phyloP scores from a whole-genome alignment of 2,329 filamentous ascomycete genomes.

The Penicillium sumatraense region DNA sequence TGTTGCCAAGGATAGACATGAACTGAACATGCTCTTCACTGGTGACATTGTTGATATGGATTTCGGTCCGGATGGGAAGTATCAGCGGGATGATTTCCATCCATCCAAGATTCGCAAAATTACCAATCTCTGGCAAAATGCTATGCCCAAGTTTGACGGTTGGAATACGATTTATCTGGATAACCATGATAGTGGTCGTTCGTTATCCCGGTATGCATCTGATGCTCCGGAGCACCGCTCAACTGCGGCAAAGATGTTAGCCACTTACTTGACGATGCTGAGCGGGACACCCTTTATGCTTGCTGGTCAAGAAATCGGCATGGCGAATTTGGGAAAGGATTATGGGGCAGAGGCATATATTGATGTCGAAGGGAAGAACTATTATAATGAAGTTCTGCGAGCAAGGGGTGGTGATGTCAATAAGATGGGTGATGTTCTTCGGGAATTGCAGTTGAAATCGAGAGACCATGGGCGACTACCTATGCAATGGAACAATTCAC shows the following conservation, averaged over 20 bases:
- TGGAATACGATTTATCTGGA: slow-evolving; percentile 67
- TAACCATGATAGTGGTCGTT: slow-evolving; percentile 57
- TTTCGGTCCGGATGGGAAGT: slow-evolving; percentile 46
- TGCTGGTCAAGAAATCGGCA: slow-evolving; percentile 21
- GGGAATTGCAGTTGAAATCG: slow-evolving; percentile 15
- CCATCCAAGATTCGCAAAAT: slow-evolving; percentile 18
- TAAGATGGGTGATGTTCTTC: slow-evolving; percentile 15
- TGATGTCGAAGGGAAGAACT: slow-evolving; percentile 17
- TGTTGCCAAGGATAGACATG: slow-evolving; percentile 45
- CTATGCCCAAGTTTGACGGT: slow-evolving; percentile 57
- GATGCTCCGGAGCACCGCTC: slow-evolving; percentile 51
- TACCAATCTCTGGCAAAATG: slow-evolving; percentile 35
- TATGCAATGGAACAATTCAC: slow-evolving; percentile 64
- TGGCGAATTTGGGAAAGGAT: slow-evolving; percentile 16
- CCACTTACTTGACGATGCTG: slow-evolving; percentile 57
- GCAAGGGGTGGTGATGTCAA: slow-evolving; percentile 3
- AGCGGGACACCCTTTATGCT: slow-evolving; percentile 19
- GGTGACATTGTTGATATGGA: slow-evolving; percentile 43
- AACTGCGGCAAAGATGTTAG: slow-evolving; percentile 59
- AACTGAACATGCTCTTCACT: slow-evolving; percentile 48
- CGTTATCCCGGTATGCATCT: slow-evolving; percentile 54
- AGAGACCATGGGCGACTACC: slow-evolving; percentile 70
- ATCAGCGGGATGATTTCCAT: slow-evolving; percentile 34
- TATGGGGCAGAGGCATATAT: slow-evolving; percentile 13
- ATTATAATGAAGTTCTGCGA: slow-evolving; percentile 15